These are phyloP conservation scores for Cupressus sempervirens DNA, from an alignment of 75 land plant genomes.

Conservation along the genomic window DNA sequence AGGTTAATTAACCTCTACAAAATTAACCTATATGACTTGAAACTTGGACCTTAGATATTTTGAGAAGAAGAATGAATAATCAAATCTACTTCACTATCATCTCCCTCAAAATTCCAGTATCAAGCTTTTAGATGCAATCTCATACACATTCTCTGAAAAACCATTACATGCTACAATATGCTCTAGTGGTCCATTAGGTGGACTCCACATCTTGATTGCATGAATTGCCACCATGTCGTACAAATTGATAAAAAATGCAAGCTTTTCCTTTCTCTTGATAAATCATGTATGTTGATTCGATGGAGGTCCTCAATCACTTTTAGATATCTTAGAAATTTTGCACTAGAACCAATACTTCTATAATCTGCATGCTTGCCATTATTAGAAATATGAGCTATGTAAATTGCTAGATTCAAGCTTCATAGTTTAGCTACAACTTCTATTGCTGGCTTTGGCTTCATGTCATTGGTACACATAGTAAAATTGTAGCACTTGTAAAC, in stretches of 20 bases:
- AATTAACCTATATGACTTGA: no score
- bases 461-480: slow-evolving; percentile 44
- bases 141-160: no score
- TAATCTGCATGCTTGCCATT: slow-evolving; percentile 83
- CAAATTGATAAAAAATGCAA: slow-evolving; percentile 76
- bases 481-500: slow-evolving; percentile 62
- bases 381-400: slow-evolving; percentile 64
- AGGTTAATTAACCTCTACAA: no score
- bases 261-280: slow-evolving; percentile 76
- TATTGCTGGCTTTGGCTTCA: slow-evolving; percentile 54
- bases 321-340: slow-evolving; percentile 73
- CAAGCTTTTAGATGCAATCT: no score
- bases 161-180: no score
- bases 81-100: no score
- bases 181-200: slow-evolving; percentile 59
- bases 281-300: slow-evolving; percentile 46
- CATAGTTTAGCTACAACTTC: slow-evolving; percentile 63
- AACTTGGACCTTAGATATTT: no score
- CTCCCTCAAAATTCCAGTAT: no score
- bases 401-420: slow-evolving; percentile 54
- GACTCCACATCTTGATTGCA: slow-evolving; percentile 56
- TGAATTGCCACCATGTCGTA: slow-evolving; percentile 84
- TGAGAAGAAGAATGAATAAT: no score
- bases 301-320: slow-evolving; percentile 73
- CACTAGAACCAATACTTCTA: slow-evolving; percentile 50